These are phyloP conservation scores for Penicillium fuscoglaucum DNA, from an alignment of 2,329 filamentous ascomycete genomes.

Conservation along the genomic window DNA sequence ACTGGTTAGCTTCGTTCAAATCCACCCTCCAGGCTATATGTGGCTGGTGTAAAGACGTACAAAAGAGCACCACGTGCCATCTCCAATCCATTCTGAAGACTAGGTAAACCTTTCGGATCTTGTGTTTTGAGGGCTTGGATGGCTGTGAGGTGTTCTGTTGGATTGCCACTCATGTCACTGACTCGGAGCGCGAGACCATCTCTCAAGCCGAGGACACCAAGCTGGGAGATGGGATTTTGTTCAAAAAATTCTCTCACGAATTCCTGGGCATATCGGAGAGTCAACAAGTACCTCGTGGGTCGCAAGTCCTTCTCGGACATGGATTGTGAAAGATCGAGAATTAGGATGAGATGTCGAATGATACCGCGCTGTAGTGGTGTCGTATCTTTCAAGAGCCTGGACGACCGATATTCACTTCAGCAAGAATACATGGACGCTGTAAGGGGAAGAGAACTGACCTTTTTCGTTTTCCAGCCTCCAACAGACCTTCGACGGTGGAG, in stretches of 20 bases:
- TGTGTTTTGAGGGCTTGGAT: conserved; percentile 66
- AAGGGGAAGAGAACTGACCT: conserved; percentile 46
- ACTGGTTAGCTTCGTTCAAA: conserved; percentile 7
- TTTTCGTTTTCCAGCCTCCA: conserved; percentile 81
- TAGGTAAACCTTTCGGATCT: conserved; percentile 73
- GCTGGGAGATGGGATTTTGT: conserved; percentile 96
- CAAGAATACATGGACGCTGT: conserved; percentile 1
- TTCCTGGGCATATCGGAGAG: conserved; percentile 76
- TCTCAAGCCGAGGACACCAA: conserved; percentile 88
- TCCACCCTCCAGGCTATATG: neutral
- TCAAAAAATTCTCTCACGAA: conserved; percentile 97
- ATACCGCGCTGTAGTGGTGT: conserved; percentile 95
- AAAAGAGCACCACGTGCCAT: conserved; percentile 92
- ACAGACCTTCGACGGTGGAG: conserved; percentile 67
- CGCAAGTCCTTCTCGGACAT: conserved; percentile 96
- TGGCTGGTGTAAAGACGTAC: conserved; percentile 47
- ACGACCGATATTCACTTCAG: conserved; percentile 24
- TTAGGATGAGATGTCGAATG: conserved; percentile 89
- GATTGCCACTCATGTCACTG: conserved; percentile 88
- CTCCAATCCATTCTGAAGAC: conserved; percentile 90
- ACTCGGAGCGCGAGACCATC: conserved; percentile 85
- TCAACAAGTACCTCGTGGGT: conserved; percentile 80
- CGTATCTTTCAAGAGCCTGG: conserved; percentile 82
- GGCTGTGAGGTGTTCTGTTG: conserved; percentile 78
- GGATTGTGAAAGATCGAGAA: conserved; percentile 87